These are phyloP conservation scores for Lecanicillium sp. DNA, from an alignment of 2,329 filamentous ascomycete genomes.

Conservation along the genomic window DNA sequence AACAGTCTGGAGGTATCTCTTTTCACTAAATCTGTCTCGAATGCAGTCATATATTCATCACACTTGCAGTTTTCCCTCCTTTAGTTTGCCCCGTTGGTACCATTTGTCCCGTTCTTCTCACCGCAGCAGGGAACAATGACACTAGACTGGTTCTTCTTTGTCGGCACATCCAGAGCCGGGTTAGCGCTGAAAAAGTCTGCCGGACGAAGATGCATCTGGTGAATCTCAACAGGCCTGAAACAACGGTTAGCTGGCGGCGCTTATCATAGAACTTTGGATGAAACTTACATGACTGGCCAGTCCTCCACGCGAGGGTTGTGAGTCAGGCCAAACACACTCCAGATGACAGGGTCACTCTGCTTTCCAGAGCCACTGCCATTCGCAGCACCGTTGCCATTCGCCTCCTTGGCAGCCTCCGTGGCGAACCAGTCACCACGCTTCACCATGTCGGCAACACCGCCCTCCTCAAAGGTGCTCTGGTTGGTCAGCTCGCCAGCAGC, in stretches of 20 bases:
- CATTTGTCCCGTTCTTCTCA: constrained; percentile 4
- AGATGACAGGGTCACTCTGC: constrained; percentile 30
- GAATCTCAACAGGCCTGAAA: constrained; percentile 39
- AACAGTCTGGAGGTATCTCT: too few relatives aligned
- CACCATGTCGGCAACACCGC: constrained; percentile 39
- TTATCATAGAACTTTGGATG: too few relatives aligned
- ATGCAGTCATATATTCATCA: too few relatives aligned
- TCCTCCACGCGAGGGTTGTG: constrained; percentile 41
- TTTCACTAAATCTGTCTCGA: too few relatives aligned
- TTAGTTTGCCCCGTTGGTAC: constrained; percentile 4
- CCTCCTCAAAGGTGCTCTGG: constrained; percentile 34
- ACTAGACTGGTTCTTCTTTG: constrained; percentile 26
- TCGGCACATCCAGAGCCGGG: constrained; percentile 36
- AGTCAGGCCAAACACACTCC: constrained; percentile 41
- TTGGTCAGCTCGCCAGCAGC: constrained; percentile 45
- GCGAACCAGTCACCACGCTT: constrained; percentile 38
- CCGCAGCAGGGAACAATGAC: constrained; percentile 31
- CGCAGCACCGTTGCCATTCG: constrained; percentile 9
- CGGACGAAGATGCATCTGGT: constrained; percentile 36
- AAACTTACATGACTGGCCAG: constrained; percentile 42
- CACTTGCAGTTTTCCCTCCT: too few relatives aligned
- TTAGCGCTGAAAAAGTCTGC: constrained; percentile 39
- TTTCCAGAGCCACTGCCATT: constrained; percentile 5
- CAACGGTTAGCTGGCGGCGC: constrained; percentile 3
- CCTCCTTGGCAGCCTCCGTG: constrained; percentile 12